Evolutionary conservation across 2,329 filamentous ascomycete genomes (phyloP).

Genomic region (Hawksworthiomyces lignivorus): DNA sequence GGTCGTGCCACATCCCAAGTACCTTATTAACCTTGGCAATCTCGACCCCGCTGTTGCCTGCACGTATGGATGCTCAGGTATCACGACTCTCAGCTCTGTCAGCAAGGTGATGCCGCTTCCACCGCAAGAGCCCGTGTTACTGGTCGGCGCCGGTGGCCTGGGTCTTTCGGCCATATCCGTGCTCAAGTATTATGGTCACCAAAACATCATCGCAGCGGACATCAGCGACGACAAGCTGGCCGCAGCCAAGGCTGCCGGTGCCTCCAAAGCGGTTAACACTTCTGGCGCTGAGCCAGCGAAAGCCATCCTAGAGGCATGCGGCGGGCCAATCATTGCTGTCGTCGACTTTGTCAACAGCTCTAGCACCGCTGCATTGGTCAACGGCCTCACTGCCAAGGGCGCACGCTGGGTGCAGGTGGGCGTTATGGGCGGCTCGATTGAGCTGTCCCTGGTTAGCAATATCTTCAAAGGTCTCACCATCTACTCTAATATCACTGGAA

Average conservation of each 20-base stretch:
- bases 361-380: conserved; percentile 4
- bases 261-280: conserved; percentile 15
- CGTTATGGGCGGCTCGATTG: conserved; percentile 9
- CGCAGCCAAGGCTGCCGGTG: conserved; percentile 10
- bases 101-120: conserved; percentile 9
- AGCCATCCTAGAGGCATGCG: conserved; percentile 14
- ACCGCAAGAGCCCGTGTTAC: conserved; percentile 5
- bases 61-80: conserved; percentile 11
- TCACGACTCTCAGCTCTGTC: conserved; percentile 9
- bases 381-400: conserved; percentile 9
- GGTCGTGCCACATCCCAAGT: conserved; percentile 9
- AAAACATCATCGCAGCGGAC: conserved; percentile 5
- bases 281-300: conserved; percentile 9
- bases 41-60: conserved; percentile 9
- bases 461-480: conserved; percentile 12
- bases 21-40: conserved; percentile 5
- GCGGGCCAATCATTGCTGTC: conserved; percentile 9
- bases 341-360: conserved; percentile 13
- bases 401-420: conserved; percentile 11
- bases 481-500: conserved; percentile 8
- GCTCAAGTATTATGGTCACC: conserved; percentile 5
- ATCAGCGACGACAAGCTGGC: conserved; percentile 9
- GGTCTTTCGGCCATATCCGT: conserved; percentile 9
- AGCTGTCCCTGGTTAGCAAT: conserved; percentile 7
- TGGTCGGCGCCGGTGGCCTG: conserved; percentile 9